phyloP scores from a whole-genome alignment of 495 filamentous ascomycete genomes.

The Aspergillus carlsbadensis region DNA sequence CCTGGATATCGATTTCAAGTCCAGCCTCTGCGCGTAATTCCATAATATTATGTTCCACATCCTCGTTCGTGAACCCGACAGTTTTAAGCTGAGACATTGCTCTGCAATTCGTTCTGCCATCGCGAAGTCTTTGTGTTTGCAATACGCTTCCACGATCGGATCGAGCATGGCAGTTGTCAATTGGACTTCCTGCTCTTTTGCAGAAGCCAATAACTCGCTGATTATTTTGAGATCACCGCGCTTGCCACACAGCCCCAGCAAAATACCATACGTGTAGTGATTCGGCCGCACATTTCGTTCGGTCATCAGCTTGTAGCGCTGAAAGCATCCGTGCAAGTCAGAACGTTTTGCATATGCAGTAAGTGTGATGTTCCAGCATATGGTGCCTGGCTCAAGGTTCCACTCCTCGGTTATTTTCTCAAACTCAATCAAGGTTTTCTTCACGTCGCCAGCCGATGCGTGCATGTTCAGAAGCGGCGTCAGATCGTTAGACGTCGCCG shows the following conservation, averaged over 20 bases:
- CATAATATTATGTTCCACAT: conserved; percentile 80
- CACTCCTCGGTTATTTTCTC: conserved; percentile 53
- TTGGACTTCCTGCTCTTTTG: conserved; percentile 41
- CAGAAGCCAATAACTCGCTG: conserved; percentile 58
- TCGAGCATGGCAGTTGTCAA: conserved; percentile 56
- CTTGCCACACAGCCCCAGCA: conserved; percentile 70
- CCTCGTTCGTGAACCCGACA: conserved; percentile 49
- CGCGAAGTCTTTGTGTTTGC: conserved; percentile 56
- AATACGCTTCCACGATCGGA: conserved; percentile 65
- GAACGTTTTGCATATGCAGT: conserved; percentile 63
- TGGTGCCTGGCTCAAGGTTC: conserved; percentile 49
- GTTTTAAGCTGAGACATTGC: conserved; percentile 34
- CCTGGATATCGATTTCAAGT: conserved; percentile 58
- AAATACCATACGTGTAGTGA: conserved; percentile 60
- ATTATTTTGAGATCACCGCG: conserved; percentile 72
- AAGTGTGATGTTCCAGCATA: conserved; percentile 76
- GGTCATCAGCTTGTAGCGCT: conserved; percentile 57
- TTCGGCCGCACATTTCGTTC: conserved; percentile 46
- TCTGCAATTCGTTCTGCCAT: conserved; percentile 63
- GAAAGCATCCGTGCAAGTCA: conserved; percentile 63
- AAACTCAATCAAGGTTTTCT: conserved; percentile 58
- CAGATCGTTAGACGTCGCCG: too few species aligned
- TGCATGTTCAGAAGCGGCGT: conserved; percentile 62
- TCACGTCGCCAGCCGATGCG: conserved; percentile 60
- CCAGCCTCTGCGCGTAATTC: conserved; percentile 63